Evolutionary conservation across 768 basidiomycete species (phyloP).

Genomic region (Suillus cothurnatus): DNA sequence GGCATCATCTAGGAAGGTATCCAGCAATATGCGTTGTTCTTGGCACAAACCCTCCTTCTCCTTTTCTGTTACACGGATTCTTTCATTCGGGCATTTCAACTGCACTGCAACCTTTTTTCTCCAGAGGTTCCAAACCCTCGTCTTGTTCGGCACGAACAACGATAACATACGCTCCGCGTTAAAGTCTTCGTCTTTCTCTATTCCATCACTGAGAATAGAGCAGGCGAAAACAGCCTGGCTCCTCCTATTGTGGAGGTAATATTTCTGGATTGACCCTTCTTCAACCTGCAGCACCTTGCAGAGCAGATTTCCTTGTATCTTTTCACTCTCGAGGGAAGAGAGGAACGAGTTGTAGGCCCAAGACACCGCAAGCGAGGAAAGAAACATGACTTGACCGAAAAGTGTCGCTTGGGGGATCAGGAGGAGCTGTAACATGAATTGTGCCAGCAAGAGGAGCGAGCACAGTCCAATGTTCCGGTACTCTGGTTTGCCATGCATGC

Average conservation of each 20-base stretch:
- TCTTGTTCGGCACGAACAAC: constrained; percentile 26
- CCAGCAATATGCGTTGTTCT: constrained; percentile 13
- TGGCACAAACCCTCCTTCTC: constrained; percentile 15
- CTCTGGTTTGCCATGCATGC: constrained; percentile 13
- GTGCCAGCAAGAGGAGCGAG: constrained; percentile 33
- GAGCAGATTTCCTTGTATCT: constrained; percentile 25
- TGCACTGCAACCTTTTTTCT: constrained; percentile 23
- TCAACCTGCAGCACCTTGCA: constrained; percentile 19
- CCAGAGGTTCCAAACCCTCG: constrained; percentile 27
- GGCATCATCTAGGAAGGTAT: constrained; percentile 21
- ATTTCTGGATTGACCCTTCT: constrained; percentile 17
- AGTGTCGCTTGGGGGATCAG: constrained; percentile 36
- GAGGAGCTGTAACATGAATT: constrained; percentile 37
- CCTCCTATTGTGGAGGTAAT: constrained; percentile 24
- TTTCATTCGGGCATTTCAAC: constrained; percentile 12
- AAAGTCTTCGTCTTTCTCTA: constrained; percentile 10
- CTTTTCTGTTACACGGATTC: constrained; percentile 10
- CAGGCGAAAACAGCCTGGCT: constrained; percentile 27
- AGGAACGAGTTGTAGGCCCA: constrained; percentile 40
- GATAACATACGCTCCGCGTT: constrained; percentile 20
- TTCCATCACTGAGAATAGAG: constrained; percentile 27
- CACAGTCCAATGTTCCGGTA: constrained; percentile 29
- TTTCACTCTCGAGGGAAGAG: constrained; percentile 39
- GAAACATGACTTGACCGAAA: constrained; percentile 39
- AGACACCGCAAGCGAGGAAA: constrained; percentile 32